Conservation (phyloP, 2,329 filamentous ascomycete genomes). For the Fulvia fulva region DNA sequence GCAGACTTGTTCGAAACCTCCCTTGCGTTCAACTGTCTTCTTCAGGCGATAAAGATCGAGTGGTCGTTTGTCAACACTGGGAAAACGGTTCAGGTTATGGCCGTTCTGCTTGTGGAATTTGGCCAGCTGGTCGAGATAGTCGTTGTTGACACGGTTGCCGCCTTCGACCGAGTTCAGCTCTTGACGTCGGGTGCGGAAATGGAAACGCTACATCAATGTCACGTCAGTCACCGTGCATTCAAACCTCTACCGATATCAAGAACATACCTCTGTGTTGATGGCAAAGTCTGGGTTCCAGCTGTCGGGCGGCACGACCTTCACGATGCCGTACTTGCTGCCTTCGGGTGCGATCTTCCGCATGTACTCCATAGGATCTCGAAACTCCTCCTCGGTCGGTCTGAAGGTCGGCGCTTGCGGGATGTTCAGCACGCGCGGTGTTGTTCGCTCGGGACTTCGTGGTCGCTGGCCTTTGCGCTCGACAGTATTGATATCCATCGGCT, state of each 20-base stretch:
- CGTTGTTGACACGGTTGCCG: constrained; percentile 91
- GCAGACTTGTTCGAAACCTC: constrained; percentile 94
- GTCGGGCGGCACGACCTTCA: constrained; percentile 92
- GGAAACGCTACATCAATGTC: constrained; percentile 67
- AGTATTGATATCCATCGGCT: constrained; percentile 75
- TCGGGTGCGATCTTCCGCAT: constrained; percentile 88
- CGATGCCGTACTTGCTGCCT: constrained; percentile 82
- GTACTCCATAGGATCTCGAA: constrained; percentile 89
- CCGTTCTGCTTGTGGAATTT: constrained; percentile 98
- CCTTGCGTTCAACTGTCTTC: constrained; percentile 90
- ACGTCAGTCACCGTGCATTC: constrained; percentile 22
- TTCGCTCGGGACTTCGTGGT: constrained; percentile 51
- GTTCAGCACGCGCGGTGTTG: constrained; percentile 63
- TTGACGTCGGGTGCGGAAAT: constrained; percentile 93
- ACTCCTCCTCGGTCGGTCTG: constrained; percentile 86
- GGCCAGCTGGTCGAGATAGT: constrained; percentile 88
- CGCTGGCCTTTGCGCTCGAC: constrained; percentile 87
- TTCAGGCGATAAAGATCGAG: constrained; percentile 93
- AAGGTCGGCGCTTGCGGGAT: constrained; percentile 89
- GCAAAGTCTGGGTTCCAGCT: constrained; percentile 93
- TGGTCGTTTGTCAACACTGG: constrained; percentile 95
- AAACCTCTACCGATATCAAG: too few species aligned
- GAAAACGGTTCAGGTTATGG: constrained; percentile 86
- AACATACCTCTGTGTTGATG: constrained; percentile 87
- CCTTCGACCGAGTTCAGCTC: constrained; percentile 98